Percentiles rank a stretch among this genome's conserved stretches.
Conservation (phyloP, 305 asterid species). For the Salvia sclarea region DNA sequence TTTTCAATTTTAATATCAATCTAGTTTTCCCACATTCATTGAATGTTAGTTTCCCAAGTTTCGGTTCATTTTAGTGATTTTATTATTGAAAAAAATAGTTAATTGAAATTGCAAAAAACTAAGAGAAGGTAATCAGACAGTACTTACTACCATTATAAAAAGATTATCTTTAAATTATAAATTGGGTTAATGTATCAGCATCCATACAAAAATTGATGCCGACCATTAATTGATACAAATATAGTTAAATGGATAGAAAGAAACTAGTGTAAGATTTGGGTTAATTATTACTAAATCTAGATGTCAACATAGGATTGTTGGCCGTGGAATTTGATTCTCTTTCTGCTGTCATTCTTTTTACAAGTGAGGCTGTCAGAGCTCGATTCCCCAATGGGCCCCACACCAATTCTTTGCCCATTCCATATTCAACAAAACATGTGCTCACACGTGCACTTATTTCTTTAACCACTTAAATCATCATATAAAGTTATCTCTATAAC, state of each 20-base stretch:
- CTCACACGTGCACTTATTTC: conserved; percentile 43
- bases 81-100: too few relatives aligned
- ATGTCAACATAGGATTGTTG: conserved; percentile 25
- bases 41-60: not conserved
- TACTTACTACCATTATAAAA: too few relatives aligned
- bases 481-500: conserved; percentile 4
- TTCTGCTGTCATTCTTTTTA: not conserved
- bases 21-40: not conserved
- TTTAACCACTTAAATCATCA: conserved; percentile 12
- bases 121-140: too few relatives aligned
- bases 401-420: conserved; percentile 33
- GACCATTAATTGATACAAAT: too few relatives aligned
- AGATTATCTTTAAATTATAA: too few relatives aligned
- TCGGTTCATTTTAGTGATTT: too few relatives aligned
- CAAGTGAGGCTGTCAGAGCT: conserved; percentile 6
- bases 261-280: not conserved
- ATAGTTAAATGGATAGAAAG: not conserved
- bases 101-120: too few relatives aligned
- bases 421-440: conserved; percentile 44
- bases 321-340: conserved; percentile 27
- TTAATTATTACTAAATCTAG: conserved; percentile 5
- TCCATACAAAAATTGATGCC: too few relatives aligned
- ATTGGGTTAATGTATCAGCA: too few relatives aligned
- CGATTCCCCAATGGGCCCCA: conserved; percentile 33
- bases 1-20: not conserved